A percentile compares a stretch with the other conserved stretches of the same genome.
Conservation (phyloP, 2,329 filamentous ascomycete genomes). For the Phaeosphaeriaceae sp. region DNA sequence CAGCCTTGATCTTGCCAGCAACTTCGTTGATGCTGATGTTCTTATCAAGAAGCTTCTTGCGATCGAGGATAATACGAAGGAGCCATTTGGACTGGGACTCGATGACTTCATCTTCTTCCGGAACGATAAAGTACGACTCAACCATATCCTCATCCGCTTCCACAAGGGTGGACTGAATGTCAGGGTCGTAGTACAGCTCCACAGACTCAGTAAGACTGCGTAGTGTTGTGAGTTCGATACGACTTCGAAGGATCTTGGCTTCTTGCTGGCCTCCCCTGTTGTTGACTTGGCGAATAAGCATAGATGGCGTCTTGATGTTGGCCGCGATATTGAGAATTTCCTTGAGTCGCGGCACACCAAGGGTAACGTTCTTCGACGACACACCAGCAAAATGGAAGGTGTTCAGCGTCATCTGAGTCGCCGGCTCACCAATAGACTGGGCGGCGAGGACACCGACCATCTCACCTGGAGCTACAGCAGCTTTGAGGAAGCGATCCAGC, state of each 20-base stretch:
- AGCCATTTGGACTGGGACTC: slow-evolving; percentile 88
- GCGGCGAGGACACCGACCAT: slow-evolving; percentile 99
- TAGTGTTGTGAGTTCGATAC: slow-evolving; percentile 92
- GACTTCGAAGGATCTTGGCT: slow-evolving; percentile 84
- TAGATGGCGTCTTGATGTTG: slow-evolving; percentile 98
- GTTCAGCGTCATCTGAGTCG: slow-evolving; percentile 99
- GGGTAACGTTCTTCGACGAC: slow-evolving; percentile 98
- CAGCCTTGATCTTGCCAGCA: slow-evolving; percentile 84
- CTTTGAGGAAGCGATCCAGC: slow-evolving; percentile 84
- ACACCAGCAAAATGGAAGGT: slow-evolving; percentile 99
- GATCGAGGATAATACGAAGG: slow-evolving; percentile 89
- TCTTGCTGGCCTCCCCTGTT: slow-evolving; percentile 71
- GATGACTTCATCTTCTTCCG: slow-evolving; percentile 71
- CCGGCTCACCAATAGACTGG: slow-evolving; percentile 97
- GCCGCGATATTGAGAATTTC: slow-evolving; percentile 98
- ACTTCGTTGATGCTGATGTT: slow-evolving; percentile 91
- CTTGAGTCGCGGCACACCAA: slow-evolving; percentile 98
- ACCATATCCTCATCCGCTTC: slow-evolving; percentile 91
- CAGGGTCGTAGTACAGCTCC: slow-evolving; percentile 97
- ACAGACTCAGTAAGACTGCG: slow-evolving; percentile 89
- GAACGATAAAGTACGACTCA: slow-evolving; percentile 94
- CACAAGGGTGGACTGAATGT: slow-evolving; percentile 84
- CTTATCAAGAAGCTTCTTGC: slow-evolving; percentile 95
- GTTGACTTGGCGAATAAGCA: slow-evolving; percentile 85
- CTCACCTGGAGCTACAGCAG: slow-evolving; percentile 89